phyloP scores from a whole-genome alignment of 106 monocot species.

The Dendrobium huoshanense region DNA sequence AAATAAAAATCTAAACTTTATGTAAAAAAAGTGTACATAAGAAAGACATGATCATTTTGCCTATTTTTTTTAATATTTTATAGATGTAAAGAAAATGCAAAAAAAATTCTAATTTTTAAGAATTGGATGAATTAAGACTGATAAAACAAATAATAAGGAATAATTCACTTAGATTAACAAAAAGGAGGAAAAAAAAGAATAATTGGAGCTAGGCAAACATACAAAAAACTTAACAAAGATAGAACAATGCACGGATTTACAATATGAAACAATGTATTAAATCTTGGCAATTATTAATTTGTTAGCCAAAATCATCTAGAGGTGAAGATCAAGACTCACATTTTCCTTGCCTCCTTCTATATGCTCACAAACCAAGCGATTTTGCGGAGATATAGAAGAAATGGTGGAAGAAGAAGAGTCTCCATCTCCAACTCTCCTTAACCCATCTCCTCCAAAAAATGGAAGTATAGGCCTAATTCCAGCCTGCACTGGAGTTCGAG shows the following conservation, averaged over 20 bases:
- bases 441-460: slow-evolving; percentile 13
- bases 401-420: slow-evolving; percentile 11
- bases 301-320: slow-evolving; percentile 17
- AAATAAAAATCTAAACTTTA: too few species aligned
- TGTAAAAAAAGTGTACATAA: too few species aligned
- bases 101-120: neutral
- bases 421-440: neutral
- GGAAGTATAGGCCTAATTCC: slow-evolving; percentile 2
- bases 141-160: neutral
- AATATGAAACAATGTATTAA: neutral
- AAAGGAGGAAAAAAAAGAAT: neutral
- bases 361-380: slow-evolving; percentile 18
- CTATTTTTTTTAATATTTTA: too few species aligned
- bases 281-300: neutral
- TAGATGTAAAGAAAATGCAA: too few species aligned
- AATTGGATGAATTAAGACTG: neutral
- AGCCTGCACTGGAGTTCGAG: neutral
- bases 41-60: too few species aligned
- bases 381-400: slow-evolving; percentile 16
- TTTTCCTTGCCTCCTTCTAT: slow-evolving; percentile 15
- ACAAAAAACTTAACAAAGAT: neutral
- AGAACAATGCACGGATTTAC: neutral
- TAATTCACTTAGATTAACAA: neutral
- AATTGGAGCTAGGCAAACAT: neutral
- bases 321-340: slow-evolving; percentile 52